Evolutionary conservation across 495 filamentous ascomycete species (phyloP), one percentile per base, ranked within the genome.

Genomic region (Hamigera avellanea): DNA sequence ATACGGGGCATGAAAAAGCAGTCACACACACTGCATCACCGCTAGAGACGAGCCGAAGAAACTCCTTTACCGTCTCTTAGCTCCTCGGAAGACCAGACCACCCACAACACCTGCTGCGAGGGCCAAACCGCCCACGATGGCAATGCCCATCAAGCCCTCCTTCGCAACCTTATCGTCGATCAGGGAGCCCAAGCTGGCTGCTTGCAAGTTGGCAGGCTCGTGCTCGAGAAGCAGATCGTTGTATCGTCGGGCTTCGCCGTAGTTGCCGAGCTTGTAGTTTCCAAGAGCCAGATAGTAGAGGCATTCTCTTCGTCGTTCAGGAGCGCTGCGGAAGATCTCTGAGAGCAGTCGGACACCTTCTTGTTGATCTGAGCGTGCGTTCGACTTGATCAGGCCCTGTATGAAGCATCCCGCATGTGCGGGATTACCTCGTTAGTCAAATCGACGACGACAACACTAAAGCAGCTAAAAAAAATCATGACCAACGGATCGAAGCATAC

Each of bases 221-320:
- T 85, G 78, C 28, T 93, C 84, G 17, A 96, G 62, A 36, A 98
- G 66, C 13, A 85, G 64, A 42, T 98, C 91, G 54, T 98, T 98
- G 66, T 95, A 96, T 54, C 80, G 70, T 45, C 88, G 70, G 29
- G 91, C 88, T 55, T 98, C 89, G 18, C 78, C 86, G 53, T 93
- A 98, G 67, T 95, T 96, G 26, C 91, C 93, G 7, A 98, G 76
- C 65, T 94, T 93, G 76, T 86, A 98, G 65, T 98, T 93, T 35
- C 91, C 91, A 15, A 98, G 72, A 9, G 85, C 91, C 9, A 98
- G 74, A 59, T 98, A 98, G 67, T 95, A 98, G 19, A 96, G 81
- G 54, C 91, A 98, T 72, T 98, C 91, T 38, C 91, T 79, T 40
- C 93, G 80, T 40, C 91, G 82, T 46, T 96, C 91, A 31, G 81